Evolutionary conservation across 148 eudicot genomes (phyloP).

Genomic region (Simmondsia chinensis): DNA sequence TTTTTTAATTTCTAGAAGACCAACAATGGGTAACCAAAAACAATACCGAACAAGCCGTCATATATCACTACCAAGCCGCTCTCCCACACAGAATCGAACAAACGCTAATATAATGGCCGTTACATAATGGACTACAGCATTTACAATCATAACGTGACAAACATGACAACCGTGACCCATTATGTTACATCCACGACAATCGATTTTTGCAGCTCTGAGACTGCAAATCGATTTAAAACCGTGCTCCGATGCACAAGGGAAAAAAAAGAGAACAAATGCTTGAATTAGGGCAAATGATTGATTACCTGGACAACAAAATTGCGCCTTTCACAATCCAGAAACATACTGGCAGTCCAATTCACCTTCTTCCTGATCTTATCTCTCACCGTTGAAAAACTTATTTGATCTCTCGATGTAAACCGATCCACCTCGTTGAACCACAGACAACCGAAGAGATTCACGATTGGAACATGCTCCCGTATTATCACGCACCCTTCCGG

Average conservation of each 20-base stretch:
- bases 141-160: no score
- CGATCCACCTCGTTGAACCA: conserved; percentile 99
- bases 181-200: no score
- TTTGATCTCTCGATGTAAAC: conserved; percentile 92
- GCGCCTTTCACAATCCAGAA: conserved; percentile 95
- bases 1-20: no score
- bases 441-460: conserved; percentile 88
- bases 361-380: conserved; percentile 75
- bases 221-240: no score
- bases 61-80: no score
- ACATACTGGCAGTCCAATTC: conserved; percentile 84
- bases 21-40: no score
- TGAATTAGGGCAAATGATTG: neutral
- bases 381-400: conserved; percentile 87
- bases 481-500: conserved; percentile 98
- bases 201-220: no score
- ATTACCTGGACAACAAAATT: conserved; percentile 92
- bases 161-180: no score
- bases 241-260: neutral
- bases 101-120: no score
- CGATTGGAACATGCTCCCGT: conserved; percentile 86
- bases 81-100: no score
- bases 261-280: neutral
- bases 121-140: no score
- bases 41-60: no score